Conservation (phyloP, 345 rosid species). For the Pistacia atlantica region DNA sequence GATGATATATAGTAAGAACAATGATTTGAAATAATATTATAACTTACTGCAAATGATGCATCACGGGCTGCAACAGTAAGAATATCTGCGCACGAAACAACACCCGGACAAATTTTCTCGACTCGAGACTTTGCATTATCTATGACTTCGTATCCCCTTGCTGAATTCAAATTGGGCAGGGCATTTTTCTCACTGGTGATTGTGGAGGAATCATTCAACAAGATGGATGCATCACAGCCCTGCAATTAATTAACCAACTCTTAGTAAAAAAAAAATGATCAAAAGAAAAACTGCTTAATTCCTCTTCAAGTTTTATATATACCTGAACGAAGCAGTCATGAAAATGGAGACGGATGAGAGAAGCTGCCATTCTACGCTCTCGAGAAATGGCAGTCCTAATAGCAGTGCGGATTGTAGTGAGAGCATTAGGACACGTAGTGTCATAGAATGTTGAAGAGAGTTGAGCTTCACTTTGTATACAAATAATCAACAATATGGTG, state of each 20-base stretch:
- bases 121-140: conserved; percentile 50
- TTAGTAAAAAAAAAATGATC: no score
- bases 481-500: not conserved
- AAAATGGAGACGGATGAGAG: conserved; percentile 54
- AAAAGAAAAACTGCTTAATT: no score
- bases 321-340: conserved; percentile 51
- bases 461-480: conserved; percentile 33
- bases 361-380: conserved; percentile 65
- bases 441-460: conserved; percentile 53
- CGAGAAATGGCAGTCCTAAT: not conserved
- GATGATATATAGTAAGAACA: not conserved
- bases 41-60: conserved; percentile 39
- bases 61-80: conserved; percentile 62
- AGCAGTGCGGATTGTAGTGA: conserved; percentile 36
- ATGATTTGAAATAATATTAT: not conserved
- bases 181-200: conserved; percentile 32
- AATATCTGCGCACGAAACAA: conserved; percentile 41
- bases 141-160: conserved; percentile 50
- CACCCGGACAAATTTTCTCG: conserved; percentile 51
- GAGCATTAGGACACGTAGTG: conserved; percentile 51
- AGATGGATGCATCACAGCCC: conserved; percentile 32
- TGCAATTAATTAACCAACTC: not conserved
- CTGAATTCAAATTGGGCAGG: conserved; percentile 10
- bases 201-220: conserved; percentile 24
- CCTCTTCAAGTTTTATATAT: not conserved